Evolutionary conservation across 495 filamentous ascomycete species (phyloP), one percentile per base, ranked within the genome.

Genomic region (Parathielavia appendiculata): DNA sequence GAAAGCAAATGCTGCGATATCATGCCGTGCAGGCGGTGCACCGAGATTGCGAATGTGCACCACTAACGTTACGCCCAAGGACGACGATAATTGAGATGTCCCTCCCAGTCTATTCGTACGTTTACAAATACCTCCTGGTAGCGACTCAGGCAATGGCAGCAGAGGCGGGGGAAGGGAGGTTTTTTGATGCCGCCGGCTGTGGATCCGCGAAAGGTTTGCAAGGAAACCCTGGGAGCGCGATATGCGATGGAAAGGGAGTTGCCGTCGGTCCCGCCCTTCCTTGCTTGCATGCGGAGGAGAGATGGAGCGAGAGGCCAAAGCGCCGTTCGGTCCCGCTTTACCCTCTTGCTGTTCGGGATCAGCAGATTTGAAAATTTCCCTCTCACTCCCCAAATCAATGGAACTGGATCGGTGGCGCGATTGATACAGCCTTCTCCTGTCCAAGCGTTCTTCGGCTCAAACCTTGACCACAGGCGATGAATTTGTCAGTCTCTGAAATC

Each of bases 281-380:
- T 39, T 58, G 53, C 53, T 34, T 45, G 47, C 46, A 41, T 39
- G 59, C 17, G 38, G 56, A 39, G 23, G 35, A 19, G 35, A 19
- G 19, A 34, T 23, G 38, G 30, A 32, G 39, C 20, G 26, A 40
- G 16, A 41, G 54, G 49, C 45, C 55, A 35, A 50, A 57, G 59
- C 59, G 57, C 47, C 48, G 39, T 17, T 50, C 57, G 43, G 51
- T 62, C 51, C 49, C 54, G 60, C 50, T 55, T 46, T 50, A 41
- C 47, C 48, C 16, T 36, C 1, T 9, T 52, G 19, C 32, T 30
- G 10, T 1, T 32, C 39, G 30, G n/a, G 32, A 23, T 23, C 48
- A 39, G 14, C 20, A 34, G 38, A 46, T 52, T 46, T 45, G 56
- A 58, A 41, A 46, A 38, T 35, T 20, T 30, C 6, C 6, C 26